These are phyloP conservation scores for Leccinum subtestaceum DNA, from an alignment of 768 basidiomycete genomes.

Conservation along the genomic window DNA sequence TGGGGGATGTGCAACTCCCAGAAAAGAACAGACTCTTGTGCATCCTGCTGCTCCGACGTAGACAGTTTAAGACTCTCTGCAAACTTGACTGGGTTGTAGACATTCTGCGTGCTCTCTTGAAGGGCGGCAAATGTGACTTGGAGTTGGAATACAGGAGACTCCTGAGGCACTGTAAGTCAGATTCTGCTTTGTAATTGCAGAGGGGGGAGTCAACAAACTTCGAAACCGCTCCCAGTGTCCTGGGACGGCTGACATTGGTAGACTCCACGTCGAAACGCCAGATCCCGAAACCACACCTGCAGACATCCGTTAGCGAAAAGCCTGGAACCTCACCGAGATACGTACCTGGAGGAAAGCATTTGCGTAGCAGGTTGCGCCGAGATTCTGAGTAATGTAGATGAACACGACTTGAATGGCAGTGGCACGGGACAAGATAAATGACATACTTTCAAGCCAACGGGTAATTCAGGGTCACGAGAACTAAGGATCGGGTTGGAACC, in stretches of 20 bases:
- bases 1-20: not conserved
- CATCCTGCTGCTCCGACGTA: constrained; percentile 90
- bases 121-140: constrained; percentile 84
- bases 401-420: constrained; percentile 1
- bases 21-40: constrained; percentile 72
- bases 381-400: constrained; percentile 53
- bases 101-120: constrained; percentile 63
- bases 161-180: constrained; percentile 38
- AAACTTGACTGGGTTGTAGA: constrained; percentile 82
- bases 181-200: not conserved
- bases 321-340: not conserved
- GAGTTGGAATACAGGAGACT: constrained; percentile 75
- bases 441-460: constrained; percentile 75
- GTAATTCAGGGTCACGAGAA: constrained; percentile 51
- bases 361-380: constrained; percentile 96
- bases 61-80: constrained; percentile 82
- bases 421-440: not conserved
- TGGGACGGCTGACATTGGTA: constrained; percentile 68
- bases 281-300: constrained; percentile 90
- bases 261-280: constrained; percentile 78
- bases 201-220: constrained; percentile 33
- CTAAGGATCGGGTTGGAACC: constrained; percentile 53
- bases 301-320: constrained; percentile 4
- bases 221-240: constrained; percentile 42
- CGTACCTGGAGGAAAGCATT: constrained; percentile 89